Evolutionary conservation across 2,329 filamentous ascomycete genomes (phyloP), one percentile per base, ranked within the genome.

Genomic region (Colletotrichum sp.): DNA sequence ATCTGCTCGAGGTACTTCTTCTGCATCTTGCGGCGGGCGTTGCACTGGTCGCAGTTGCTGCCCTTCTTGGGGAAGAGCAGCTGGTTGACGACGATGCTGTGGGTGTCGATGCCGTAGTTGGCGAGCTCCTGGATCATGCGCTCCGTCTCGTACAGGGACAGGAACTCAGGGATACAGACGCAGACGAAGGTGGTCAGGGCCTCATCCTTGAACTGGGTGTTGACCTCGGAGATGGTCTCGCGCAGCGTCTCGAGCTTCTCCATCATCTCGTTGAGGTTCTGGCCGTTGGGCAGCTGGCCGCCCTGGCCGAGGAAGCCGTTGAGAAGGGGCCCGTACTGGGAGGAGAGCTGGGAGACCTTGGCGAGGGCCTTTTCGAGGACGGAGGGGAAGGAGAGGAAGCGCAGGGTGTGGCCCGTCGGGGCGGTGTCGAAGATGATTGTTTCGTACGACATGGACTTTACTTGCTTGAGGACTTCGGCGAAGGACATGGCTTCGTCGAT

Each of bases 401-500:
- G 96, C 76, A 99, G 93, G 3, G 97, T 99, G 90, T 99, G 97
- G 80, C 97, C 97, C 18, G 97, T 99, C 18, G 97, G 97, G 5
- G 97, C 97, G 39, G 97, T 99, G 86, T 99, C 97, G 91, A 99
- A 99, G 85, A 99, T 95, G 87, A 99, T 99, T 82, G 96, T 95
- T 86, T 99, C 97, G 91, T 99, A 99, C 66, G 96, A 98, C 83
- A 99, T 94, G 55, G 95, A 98, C 88, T 99, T 99, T 88, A 99
- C 97, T 87, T 99, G 97, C 87, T 99, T 99, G 82, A 99, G 91
- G 78, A 99, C 97, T 88, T 99, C 97, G 84, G 97, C 97, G 83
- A 99, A 99, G 73, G 96, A 98, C 97, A 99, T 99, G 85, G 97
- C 97, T 87, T 99, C 97, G 84, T 99, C 97, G 78, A 99, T 98